These are phyloP conservation scores for Arxiozyma bovina DNA, from an alignment of 1,139 yeast genomes.

Conservation along the genomic window DNA sequence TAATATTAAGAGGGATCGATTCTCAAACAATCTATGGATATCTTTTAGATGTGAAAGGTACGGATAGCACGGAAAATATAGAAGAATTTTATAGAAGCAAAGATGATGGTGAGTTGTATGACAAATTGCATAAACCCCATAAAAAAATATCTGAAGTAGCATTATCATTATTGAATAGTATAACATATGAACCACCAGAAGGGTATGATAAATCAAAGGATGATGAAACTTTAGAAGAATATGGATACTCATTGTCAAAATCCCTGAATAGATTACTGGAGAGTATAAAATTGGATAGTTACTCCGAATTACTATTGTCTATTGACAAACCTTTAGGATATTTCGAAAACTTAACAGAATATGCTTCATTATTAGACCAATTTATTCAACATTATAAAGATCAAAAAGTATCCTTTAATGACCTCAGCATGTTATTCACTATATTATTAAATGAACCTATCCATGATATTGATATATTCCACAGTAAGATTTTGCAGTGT, in stretches of 20 bases:
- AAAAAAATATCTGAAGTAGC: not conserved
- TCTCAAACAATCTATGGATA: constrained; percentile 3
- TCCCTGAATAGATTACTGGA: constrained; percentile 14
- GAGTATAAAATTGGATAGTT: not conserved
- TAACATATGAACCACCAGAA: not conserved
- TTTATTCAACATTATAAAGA: constrained; percentile 21
- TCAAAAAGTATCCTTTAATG: constrained; percentile 17
- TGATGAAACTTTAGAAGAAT: constrained; percentile 17
- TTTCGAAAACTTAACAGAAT: constrained; percentile 19
- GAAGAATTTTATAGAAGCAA: not conserved
- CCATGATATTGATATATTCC: constrained; percentile 17
- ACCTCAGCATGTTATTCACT: constrained; percentile 10
- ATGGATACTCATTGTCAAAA: constrained; percentile 23
- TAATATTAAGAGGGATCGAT: constrained; percentile 8
- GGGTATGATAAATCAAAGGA: constrained; percentile 5
- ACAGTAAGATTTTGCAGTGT: constrained; percentile 24
- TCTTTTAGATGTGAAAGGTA: not conserved
- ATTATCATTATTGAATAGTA: not conserved
- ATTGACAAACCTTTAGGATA: constrained; percentile 11
- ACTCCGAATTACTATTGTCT: constrained; percentile 11
- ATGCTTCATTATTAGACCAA: constrained; percentile 24
- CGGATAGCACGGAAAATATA: not conserved
- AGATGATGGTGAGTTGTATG: not conserved
- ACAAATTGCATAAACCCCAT: not conserved
- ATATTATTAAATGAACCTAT: constrained; percentile 17